Evolutionary conservation across 176 grass and related monocot species (phyloP).

Genomic region (Triticum timopheevii): DNA sequence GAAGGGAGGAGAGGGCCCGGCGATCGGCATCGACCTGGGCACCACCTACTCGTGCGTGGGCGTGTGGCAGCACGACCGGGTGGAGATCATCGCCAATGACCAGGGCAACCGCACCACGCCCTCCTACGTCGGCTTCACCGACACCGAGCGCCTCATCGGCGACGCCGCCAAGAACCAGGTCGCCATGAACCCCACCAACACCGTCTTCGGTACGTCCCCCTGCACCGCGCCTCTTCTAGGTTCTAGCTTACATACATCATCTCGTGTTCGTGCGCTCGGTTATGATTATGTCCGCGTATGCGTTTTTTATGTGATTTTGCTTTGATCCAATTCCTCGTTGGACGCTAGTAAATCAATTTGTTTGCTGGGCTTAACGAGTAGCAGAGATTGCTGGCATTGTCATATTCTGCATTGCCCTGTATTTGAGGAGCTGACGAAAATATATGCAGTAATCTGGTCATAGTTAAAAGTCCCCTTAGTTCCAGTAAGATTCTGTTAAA

Average conservation of each 20-base stretch:
- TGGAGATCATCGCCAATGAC: conserved; percentile 97
- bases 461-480: not conserved
- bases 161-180: conserved; percentile 77
- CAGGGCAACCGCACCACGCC: conserved; percentile 94
- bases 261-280: not conserved
- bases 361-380: not conserved
- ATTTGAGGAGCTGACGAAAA: not conserved
- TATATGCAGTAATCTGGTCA: not conserved
- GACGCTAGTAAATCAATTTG: not conserved
- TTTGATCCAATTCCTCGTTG: no score
- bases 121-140: conserved; percentile 88
- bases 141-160: conserved; percentile 66
- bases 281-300: not conserved
- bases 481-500: not conserved
- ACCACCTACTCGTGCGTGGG: conserved; percentile 96
- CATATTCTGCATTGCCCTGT: accelerated
- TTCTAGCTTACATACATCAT: no score
- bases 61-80: conserved; percentile 95
- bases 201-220: conserved; percentile 52
- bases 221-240: no score
- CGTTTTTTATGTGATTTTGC: not conserved
- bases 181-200: conserved; percentile 80
- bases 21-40: conserved; percentile 94
- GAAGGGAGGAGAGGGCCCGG: conserved; percentile 23
- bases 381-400: not conserved